phyloP scores from a whole-genome alignment of 129 eudicot genomes.

The Kitagawia praeruptora region DNA sequence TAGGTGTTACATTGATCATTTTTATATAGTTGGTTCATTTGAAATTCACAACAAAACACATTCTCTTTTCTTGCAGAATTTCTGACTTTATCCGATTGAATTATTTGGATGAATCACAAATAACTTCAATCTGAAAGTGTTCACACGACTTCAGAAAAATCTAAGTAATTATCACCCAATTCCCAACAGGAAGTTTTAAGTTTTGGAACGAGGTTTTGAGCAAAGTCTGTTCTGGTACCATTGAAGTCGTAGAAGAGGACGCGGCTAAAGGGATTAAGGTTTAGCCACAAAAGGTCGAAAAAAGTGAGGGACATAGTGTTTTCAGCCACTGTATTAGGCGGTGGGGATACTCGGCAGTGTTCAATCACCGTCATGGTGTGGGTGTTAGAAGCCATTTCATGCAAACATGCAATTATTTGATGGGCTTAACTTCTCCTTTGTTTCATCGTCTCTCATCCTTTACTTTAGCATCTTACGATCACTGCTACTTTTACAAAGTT shows the following conservation, averaged over 20 bases:
- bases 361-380: not conserved
- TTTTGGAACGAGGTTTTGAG: not conserved
- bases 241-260: not conserved
- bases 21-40: too few relatives aligned
- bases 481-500: too few relatives aligned
- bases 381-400: not conserved
- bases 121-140: too few relatives aligned
- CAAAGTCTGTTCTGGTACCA: not conserved
- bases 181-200: constrained; percentile 1
- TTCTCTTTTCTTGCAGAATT: too few relatives aligned
- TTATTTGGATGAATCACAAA: too few relatives aligned
- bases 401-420: not conserved
- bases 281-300: constrained; percentile 6
- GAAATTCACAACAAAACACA: too few relatives aligned
- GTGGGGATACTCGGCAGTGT: not conserved
- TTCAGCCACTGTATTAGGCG: not conserved
- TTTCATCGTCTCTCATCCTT: too few relatives aligned
- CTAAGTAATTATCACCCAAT: too few relatives aligned
- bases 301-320: not conserved
- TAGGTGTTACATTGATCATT: too few relatives aligned
- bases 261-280: not conserved
- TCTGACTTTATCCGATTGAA: too few relatives aligned
- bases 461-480: too few relatives aligned
- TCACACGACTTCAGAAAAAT: too few relatives aligned
- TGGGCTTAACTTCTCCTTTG: not conserved